Conservation (phyloP, 176 grass and related monocot species). For the Phyllostachys edulis region DNA sequence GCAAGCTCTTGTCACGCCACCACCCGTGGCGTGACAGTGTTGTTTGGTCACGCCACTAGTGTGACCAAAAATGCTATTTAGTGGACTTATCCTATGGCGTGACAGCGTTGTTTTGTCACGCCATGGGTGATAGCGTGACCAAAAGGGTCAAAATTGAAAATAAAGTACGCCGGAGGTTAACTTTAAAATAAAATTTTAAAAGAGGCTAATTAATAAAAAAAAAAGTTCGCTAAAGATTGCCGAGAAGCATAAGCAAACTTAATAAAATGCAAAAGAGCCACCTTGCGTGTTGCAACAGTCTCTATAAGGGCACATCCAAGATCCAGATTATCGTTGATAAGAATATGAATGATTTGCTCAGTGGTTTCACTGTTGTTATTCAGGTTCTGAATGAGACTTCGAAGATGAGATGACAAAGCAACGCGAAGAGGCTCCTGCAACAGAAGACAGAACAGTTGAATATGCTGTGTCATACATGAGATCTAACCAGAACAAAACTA, state of each 20-base stretch:
- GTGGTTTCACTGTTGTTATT: conserved; percentile 68
- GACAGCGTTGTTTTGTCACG: no score
- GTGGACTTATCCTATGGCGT: no score
- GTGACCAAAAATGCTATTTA: no score
- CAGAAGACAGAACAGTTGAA: conserved; percentile 19
- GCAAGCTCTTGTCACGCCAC: no score
- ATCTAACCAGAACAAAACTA: conserved; percentile 14
- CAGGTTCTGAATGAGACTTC: conserved; percentile 74
- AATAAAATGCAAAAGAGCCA: conserved; percentile 32
- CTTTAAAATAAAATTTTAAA: no score
- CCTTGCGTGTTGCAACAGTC: conserved; percentile 89
- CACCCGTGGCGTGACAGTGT: no score
- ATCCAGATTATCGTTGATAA: conserved; percentile 91
- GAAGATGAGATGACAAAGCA: conserved; percentile 75
- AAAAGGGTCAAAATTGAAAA: no score
- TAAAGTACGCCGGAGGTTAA: no score
- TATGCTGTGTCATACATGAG: not conserved
- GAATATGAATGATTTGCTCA: conserved; percentile 82
- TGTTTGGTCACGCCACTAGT: no score
- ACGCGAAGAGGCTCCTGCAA: conserved; percentile 89
- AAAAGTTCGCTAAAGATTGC: not conserved
- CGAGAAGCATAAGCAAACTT: not conserved
- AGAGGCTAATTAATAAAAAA: no score
- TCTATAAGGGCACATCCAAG: conserved; percentile 98
- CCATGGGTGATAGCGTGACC: no score